These are phyloP conservation scores for Backusella tarrabulga DNA, from an alignment of 192 early-diverging fungal genomes.

Conservation along the genomic window DNA sequence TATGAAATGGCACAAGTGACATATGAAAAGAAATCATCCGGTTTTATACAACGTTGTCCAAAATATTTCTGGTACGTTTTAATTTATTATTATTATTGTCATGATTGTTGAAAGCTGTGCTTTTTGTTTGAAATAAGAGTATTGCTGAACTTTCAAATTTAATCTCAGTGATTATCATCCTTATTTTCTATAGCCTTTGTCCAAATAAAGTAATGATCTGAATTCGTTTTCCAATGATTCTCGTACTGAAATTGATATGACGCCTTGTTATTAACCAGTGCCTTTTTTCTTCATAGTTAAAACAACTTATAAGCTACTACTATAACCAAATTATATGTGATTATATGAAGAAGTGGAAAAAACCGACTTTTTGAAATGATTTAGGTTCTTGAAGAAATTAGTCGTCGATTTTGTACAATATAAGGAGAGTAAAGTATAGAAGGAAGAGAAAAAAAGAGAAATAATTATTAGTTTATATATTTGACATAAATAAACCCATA, in stretches of 20 bases:
- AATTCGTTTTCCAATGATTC: neutral
- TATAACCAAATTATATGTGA: neutral
- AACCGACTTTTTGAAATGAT: neutral
- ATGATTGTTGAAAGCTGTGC: neutral
- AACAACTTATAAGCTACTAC: neutral
- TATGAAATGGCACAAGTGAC: neutral
- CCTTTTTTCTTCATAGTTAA: neutral
- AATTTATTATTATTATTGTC: neutral
- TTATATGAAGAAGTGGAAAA: neutral
- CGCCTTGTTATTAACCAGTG: neutral
- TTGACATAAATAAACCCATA: neutral
- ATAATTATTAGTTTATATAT: neutral
- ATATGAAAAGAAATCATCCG: neutral
- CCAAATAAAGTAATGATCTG: neutral
- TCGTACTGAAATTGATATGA: neutral
- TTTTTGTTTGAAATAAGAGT: neutral
- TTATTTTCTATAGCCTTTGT: neutral
- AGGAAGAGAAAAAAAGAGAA: neutral
- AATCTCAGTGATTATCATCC: neutral
- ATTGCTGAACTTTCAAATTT: neutral
- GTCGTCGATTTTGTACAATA: neutral
- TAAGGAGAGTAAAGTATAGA: neutral
- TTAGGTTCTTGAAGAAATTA: neutral
- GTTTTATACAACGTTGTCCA: neutral
- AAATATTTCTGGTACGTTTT: neutral